phyloP scores from a whole-genome alignment of 768 basidiomycete genomes.

The Boletus fagicola region DNA sequence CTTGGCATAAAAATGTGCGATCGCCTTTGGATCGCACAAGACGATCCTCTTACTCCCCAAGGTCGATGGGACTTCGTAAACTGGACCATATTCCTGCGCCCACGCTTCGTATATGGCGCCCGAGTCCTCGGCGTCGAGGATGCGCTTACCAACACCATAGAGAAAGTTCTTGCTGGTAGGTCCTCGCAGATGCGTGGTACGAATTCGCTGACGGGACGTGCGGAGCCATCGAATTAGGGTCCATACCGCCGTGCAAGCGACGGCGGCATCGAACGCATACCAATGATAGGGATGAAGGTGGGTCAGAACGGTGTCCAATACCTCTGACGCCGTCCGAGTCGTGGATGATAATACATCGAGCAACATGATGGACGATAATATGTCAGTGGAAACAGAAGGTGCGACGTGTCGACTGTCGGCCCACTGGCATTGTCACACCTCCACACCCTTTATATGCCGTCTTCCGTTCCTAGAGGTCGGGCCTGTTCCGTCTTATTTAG shows the following conservation, averaged over 20 bases:
- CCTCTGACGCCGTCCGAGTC: neutral
- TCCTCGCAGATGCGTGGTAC: slow-evolving; percentile 18
- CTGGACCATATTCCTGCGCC: slow-evolving; percentile 21
- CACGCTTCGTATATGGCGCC: slow-evolving; percentile 22
- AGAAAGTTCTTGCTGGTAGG: slow-evolving; percentile 18
- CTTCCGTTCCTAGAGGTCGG: neutral
- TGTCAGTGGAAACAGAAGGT: neutral
- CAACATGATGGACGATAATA: neutral
- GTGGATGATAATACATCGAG: neutral
- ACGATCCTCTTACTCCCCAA: slow-evolving; percentile 14
- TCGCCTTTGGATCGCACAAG: slow-evolving; percentile 42
- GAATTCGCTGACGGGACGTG: neutral
- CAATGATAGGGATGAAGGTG: neutral
- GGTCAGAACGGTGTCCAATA: neutral
- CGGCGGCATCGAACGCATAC: neutral
- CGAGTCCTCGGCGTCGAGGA: neutral
- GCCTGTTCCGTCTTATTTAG: neutral
- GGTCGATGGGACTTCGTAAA: slow-evolving; percentile 15
- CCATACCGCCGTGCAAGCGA: slow-evolving; percentile 3
- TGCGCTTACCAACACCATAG: slow-evolving; percentile 16
- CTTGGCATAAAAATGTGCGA: slow-evolving; percentile 15
- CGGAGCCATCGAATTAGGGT: slow-evolving; percentile 6
- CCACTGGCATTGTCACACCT: neutral
- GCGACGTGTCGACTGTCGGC: neutral
- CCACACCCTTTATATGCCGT: neutral